A percentile compares a stretch with the other conserved stretches of the same genome.
phyloP scores from a whole-genome alignment of 352 stramenopile species.

The Globisporangium middletonii region DNA sequence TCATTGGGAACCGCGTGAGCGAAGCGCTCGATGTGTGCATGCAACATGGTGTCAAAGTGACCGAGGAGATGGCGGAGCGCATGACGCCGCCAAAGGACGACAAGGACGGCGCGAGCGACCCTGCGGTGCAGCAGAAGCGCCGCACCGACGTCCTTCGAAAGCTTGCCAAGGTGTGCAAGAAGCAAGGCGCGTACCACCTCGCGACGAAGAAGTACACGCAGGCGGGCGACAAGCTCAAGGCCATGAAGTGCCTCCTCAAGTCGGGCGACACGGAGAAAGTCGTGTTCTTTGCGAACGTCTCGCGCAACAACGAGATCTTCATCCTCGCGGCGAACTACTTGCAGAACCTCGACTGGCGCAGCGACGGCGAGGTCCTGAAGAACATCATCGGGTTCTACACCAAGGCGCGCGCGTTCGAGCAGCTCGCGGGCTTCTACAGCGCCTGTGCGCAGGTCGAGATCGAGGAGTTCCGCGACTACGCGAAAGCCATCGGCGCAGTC shows the following conservation, averaged over 20 bases:
- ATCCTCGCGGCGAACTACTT: conserved; percentile 94
- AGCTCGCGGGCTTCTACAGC: conserved; percentile 90
- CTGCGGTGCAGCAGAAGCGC: conserved; percentile 32
- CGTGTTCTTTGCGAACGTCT: conserved; percentile 94
- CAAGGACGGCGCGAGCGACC: conserved; percentile 25
- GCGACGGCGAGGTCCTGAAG: conserved; percentile 88
- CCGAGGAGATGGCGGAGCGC: conserved; percentile 89
- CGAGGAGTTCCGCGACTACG: conserved; percentile 93
- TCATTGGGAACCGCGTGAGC: conserved; percentile 57
- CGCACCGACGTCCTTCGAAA: conserved; percentile 85
- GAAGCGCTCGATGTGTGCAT: conserved; percentile 90
- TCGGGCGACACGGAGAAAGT: conserved; percentile 93
- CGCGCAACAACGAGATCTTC: conserved; percentile 92
- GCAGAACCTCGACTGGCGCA: conserved; percentile 92
- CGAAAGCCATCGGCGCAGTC: conserved; percentile 87
- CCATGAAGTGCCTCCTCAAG: conserved; percentile 95
- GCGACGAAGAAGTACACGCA: conserved; percentile 96
- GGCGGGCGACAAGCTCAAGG: conserved; percentile 87
- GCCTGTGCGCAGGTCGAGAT: conserved; percentile 91
- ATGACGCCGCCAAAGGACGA: conserved; percentile 88
- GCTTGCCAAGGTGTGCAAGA: conserved; percentile 90
- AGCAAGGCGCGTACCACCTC: conserved; percentile 89
- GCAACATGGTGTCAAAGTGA: conserved; percentile 86
- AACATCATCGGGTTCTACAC: conserved; percentile 94
- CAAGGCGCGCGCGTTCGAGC: conserved; percentile 90